A percentile compares a stretch with the other conserved stretches of the same genome.
Conservation (phyloP, 1,284 basidiomycete species). For the Cutaneotrichosporon dermatis region DNA sequence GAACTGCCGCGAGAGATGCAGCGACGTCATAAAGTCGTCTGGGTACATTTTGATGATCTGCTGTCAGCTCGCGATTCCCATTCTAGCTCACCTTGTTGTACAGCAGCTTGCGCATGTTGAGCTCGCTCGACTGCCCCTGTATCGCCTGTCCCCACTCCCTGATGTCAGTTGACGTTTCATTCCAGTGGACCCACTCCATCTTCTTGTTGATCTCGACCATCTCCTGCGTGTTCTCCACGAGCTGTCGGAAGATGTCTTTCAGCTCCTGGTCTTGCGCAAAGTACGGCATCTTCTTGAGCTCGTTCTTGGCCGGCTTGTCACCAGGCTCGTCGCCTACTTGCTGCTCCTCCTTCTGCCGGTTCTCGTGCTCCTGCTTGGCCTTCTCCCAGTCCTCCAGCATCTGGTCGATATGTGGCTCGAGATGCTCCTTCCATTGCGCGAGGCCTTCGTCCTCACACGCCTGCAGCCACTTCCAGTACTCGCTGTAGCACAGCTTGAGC, state of each 20-base stretch:
- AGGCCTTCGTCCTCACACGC: conserved; percentile 30
- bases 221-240: conserved; percentile 38
- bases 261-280: background rate
- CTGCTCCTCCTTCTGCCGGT: background rate
- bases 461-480: conserved; percentile 32
- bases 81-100: conserved; percentile 27
- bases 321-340: background rate
- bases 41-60: conserved; percentile 42
- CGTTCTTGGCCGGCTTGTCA: conserved; percentile 1
- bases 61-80: background rate
- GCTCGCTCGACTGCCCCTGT: conserved; percentile 24
- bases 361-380: conserved; percentile 6
- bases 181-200: conserved; percentile 25
- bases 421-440: conserved; percentile 21
- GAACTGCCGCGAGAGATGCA: conserved; percentile 16
- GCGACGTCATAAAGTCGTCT: conserved; percentile 34
- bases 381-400: conserved; percentile 12
- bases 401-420: conserved; percentile 16
- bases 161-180: too few relatives aligned
- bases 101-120: conserved; percentile 27
- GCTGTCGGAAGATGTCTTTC: conserved; percentile 34
- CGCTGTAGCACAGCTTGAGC: conserved; percentile 29
- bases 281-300: conserved; percentile 2
- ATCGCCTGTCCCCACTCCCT: conserved; percentile 27
- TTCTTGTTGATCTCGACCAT: conserved; percentile 36